A percentile compares a stretch with the other conserved stretches of the same genome.
Evolutionary conservation across 192 early-diverging fungal species (phyloP).

Genomic region (Podila epigama): DNA sequence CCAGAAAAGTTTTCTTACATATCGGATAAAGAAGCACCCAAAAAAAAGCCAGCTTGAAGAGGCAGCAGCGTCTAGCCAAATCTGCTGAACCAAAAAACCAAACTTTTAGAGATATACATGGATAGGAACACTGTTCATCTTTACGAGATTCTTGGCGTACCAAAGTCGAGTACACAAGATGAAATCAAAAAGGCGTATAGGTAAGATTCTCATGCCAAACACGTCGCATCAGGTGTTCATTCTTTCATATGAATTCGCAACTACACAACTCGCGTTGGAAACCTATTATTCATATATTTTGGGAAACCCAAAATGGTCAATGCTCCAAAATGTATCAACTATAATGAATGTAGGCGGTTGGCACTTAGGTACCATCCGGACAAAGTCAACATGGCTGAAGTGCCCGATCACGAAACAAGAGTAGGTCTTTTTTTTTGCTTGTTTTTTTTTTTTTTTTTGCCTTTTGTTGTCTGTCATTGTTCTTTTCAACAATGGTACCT

Average conservation of each 20-base stretch:
- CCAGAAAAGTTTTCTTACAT: too few relatives aligned
- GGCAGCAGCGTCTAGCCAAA: too few relatives aligned
- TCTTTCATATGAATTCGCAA: background rate
- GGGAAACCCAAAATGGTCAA: background rate
- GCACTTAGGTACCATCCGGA: constrained; percentile 15
- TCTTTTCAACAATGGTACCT: background rate
- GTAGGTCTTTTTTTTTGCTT: background rate
- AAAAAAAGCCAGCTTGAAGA: too few relatives aligned
- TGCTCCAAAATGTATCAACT: background rate
- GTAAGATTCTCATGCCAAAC: background rate
- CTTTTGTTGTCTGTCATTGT: background rate
- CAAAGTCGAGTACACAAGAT: constrained; percentile 52
- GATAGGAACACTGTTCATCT: constrained; percentile 55
- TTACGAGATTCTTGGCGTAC: constrained; percentile 53
- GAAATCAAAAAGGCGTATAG: constrained; percentile 58
- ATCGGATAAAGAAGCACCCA: too few relatives aligned
- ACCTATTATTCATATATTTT: background rate
- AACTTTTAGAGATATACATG: constrained; percentile 25
- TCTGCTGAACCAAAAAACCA: background rate
- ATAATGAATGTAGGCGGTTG: constrained; percentile 4
- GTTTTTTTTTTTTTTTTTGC: background rate
- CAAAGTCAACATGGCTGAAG: constrained; percentile 13
- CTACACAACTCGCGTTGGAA: too few relatives aligned
- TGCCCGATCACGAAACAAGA: constrained; percentile 14
- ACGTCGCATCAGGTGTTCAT: background rate